phyloP scores from a whole-genome alignment of 2,329 filamentous ascomycete species.

The Fusarium nematophilum region DNA sequence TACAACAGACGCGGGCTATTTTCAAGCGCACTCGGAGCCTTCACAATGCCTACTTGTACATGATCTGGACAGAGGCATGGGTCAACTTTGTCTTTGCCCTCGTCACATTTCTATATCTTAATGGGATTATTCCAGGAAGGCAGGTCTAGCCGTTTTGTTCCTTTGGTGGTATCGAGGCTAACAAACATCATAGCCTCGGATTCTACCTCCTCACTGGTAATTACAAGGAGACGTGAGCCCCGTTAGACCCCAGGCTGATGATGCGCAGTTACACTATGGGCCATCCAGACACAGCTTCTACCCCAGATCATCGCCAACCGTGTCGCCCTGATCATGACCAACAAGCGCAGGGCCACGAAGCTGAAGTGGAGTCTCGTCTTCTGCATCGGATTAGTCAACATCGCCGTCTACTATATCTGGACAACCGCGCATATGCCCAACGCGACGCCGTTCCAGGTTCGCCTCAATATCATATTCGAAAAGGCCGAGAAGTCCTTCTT shows the following conservation, averaged over 20 bases:
- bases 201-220: no score
- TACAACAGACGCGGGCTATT: conserved; percentile 37
- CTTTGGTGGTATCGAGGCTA: no score
- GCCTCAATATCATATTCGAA: conserved; percentile 38
- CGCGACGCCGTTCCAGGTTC: conserved; percentile 14
- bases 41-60: conserved; percentile 41
- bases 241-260: no score
- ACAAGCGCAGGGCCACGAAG: conserved; percentile 46
- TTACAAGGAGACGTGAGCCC: no score
- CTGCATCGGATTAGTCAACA: conserved; percentile 51
- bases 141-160: no score
- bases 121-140: conserved; percentile 28
- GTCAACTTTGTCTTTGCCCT: conserved; percentile 44
- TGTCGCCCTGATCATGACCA: conserved; percentile 54
- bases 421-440: conserved; percentile 47
- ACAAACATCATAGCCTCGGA: no score
- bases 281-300: conserved; percentile 52
- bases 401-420: conserved; percentile 55
- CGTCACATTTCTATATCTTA: conserved; percentile 42
- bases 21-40: conserved; percentile 28
- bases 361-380: conserved; percentile 52
- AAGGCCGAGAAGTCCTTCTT: conserved; percentile 59
- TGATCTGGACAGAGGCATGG: conserved; percentile 43
- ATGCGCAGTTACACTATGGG: no score
- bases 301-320: conserved; percentile 60